Evolutionary conservation across 176 grass and related monocot genomes (phyloP), one percentile per base, ranked within the genome.

Genomic region (Carex pumila): DNA sequence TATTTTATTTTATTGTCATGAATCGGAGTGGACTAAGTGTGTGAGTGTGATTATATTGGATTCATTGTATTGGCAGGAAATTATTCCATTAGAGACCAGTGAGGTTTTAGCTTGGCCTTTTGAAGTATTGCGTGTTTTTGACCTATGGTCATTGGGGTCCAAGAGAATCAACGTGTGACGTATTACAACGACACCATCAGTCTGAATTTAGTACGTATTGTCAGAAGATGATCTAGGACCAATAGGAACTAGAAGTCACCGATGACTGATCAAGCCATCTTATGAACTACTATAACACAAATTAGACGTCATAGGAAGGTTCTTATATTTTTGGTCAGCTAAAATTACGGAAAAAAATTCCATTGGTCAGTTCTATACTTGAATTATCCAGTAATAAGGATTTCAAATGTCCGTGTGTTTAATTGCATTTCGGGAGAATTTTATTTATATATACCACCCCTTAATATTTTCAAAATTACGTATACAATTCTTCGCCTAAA

Each of bases 81-180:
- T 61, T 30, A 62, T 30, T 82, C 31, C 36, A 65, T 47, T 52
- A 80, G 41, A 17, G 30, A 45, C 56, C 78, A 58, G 37, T 62
- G 30, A 81, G 15, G 3, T 32, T 31, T 36, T 79, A 14, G 43
- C 55, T 61, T 41, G 56, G 78, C 15, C 29, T 12, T 60, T 80
- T 78, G 25, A 56, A 25, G n/a, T 78, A 50, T 17, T 75, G 53
- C 8, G 25, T 61, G 10, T 81, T 62, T 29, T 81, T 37, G 78
- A 82, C 80, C 36, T 52, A 25, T 82, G 80, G 39, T 82, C 14
- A 66, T 53, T 67, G 80, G 17, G 45, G 45, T 65, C 60, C 10
- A 63, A 29, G 60, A 63, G 80, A 82, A 66, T 82, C 80, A 65
- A 30, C 34, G 34, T 82, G 58, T 64, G 80, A 82, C 71, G 19